Evolutionary conservation across 2,329 filamentous ascomycete genomes (phyloP).

Genomic region (Diaporthe citriasiana): DNA sequence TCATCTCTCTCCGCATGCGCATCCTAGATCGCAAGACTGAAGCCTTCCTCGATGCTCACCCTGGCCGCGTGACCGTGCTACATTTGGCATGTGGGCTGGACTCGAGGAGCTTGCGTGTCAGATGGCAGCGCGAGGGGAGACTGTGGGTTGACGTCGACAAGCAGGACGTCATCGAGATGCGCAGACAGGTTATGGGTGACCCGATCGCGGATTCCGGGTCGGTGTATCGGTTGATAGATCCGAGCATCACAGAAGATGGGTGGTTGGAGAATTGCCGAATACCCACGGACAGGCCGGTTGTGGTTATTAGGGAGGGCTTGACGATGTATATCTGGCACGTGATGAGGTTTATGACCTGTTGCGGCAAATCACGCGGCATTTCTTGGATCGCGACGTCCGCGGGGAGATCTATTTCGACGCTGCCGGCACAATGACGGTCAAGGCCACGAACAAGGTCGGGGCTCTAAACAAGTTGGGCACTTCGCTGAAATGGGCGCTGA

Average conservation of each 20-base stretch:
- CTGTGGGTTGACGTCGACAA: slow-evolving; percentile 11
- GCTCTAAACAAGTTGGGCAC: background rate
- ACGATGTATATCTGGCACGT: background rate
- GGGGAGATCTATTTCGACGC: slow-evolving; percentile 14
- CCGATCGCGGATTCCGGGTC: background rate
- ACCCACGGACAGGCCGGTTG: background rate
- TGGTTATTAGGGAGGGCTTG: slow-evolving; percentile 14
- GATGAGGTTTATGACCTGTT: background rate
- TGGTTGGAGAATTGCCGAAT: slow-evolving; percentile 1
- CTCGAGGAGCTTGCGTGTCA: slow-evolving; percentile 1
- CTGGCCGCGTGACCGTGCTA: background rate
- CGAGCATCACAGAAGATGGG: slow-evolving; percentile 18
- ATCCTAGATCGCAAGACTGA: slow-evolving; percentile 6
- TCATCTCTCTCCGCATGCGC: background rate
- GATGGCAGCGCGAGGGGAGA: background rate
- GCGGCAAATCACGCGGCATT: background rate
- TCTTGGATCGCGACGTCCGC: background rate
- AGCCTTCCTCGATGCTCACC: background rate
- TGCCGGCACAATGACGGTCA: background rate
- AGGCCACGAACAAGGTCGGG: background rate
- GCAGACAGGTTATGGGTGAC: background rate
- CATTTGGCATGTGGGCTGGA: slow-evolving; percentile 22
- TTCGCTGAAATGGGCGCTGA: background rate
- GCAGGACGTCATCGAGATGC: slow-evolving; percentile 13
- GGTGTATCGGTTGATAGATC: background rate